Percentiles rank a stretch among this genome's conserved stretches.
Evolutionary conservation across 179 eudicot species (phyloP).

Genomic region (Beta corolliflora): DNA sequence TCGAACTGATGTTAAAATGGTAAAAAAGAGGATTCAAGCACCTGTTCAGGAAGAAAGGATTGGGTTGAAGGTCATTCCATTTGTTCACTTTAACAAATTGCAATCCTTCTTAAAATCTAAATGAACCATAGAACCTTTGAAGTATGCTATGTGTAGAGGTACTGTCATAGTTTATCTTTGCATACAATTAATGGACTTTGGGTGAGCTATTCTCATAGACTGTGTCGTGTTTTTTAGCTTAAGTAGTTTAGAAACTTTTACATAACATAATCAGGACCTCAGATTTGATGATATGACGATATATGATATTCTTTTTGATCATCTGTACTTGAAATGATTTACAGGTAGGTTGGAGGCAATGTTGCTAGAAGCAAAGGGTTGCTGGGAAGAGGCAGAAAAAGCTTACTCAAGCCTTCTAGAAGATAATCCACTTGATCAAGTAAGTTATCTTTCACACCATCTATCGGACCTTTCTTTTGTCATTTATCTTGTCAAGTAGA

Average conservation of each 20-base stretch:
- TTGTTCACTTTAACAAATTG: no score
- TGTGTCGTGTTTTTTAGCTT: neutral
- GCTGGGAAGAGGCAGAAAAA: slow-evolving; percentile 83
- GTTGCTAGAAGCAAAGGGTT: slow-evolving; percentile 89
- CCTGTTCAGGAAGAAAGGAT: no score
- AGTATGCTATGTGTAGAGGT: neutral
- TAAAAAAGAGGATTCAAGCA: no score
- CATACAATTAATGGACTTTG: neutral
- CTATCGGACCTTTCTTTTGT: neutral
- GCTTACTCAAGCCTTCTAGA: slow-evolving; percentile 91
- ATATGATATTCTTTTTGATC: neutral
- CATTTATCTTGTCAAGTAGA: neutral
- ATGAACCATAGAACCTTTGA: no score
- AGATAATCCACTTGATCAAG: slow-evolving; percentile 84
- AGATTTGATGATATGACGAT: neutral
- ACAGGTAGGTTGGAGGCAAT: slow-evolving; percentile 86
- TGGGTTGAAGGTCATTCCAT: no score
- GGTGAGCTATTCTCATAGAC: neutral
- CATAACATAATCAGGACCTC: neutral
- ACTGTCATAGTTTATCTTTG: neutral
- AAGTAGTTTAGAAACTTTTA: neutral
- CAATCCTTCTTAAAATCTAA: no score
- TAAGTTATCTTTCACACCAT: slow-evolving; percentile 22
- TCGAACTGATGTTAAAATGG: no score
- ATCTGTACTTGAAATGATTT: slow-evolving; percentile 17